Percentiles rank a stretch among this genome's conserved stretches.
These are phyloP conservation scores for Butyriboletus loyo DNA, from an alignment of 768 basidiomycete species.

Conservation along the genomic window DNA sequence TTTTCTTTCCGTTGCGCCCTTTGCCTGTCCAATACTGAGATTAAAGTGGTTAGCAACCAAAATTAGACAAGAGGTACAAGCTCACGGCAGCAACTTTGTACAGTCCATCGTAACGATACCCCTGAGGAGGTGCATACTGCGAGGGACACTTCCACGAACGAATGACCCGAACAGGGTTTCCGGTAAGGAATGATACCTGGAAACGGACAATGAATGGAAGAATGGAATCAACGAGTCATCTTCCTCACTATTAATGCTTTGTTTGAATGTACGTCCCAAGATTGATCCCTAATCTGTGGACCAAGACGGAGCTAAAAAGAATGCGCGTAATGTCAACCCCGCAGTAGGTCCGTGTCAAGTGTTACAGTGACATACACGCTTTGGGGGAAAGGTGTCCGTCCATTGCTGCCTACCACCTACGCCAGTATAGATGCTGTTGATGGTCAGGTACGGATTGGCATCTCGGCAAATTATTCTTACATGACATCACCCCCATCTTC, in stretches of 20 bases:
- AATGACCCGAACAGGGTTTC: constrained; percentile 25
- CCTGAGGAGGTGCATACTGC: constrained; percentile 23
- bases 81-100: constrained; percentile 26
- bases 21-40: constrained; percentile 21
- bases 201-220: background rate
- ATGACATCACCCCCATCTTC: constrained; percentile 26
- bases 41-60: background rate
- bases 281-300: constrained; percentile 24
- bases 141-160: constrained; percentile 21
- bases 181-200: constrained; percentile 22
- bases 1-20: constrained; percentile 8
- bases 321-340: background rate
- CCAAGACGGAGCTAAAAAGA: constrained; percentile 13
- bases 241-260: constrained; percentile 19
- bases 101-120: constrained; percentile 32
- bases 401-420: constrained; percentile 19
- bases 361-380: constrained; percentile 17
- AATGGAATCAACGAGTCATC: background rate
- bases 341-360: background rate
- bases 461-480: constrained; percentile 10
- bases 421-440: constrained; percentile 28
- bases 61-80: background rate
- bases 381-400: constrained; percentile 9
- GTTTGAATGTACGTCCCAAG: constrained; percentile 15
- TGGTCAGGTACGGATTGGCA: background rate